These are phyloP conservation scores for Pseudogymnoascus sp. DNA, from an alignment of 2,329 filamentous ascomycete genomes.

Conservation along the genomic window DNA sequence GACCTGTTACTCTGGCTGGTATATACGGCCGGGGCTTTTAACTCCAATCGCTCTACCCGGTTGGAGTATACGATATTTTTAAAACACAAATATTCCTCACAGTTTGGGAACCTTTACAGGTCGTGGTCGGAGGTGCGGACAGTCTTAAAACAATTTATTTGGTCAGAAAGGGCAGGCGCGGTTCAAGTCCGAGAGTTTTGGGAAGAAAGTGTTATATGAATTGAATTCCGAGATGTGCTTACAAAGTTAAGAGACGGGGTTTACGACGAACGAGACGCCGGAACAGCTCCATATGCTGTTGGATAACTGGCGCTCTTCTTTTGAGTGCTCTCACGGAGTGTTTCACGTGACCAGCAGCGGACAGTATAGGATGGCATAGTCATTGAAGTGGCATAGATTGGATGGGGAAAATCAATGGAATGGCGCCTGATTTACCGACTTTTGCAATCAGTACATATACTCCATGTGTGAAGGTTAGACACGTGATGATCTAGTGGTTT, in stretches of 20 bases:
- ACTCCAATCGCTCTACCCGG: constrained; percentile 26
- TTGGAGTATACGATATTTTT: constrained; percentile 26
- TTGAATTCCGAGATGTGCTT: too few relatives aligned
- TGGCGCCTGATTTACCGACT: too few relatives aligned
- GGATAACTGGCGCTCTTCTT: too few relatives aligned
- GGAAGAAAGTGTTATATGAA: constrained; percentile 22
- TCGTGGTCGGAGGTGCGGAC: constrained; percentile 30
- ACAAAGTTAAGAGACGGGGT: too few relatives aligned
- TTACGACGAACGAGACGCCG: too few relatives aligned
- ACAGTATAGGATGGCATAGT: too few relatives aligned
- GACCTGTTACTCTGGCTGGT: constrained; percentile 33
- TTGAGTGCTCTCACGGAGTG: too few relatives aligned
- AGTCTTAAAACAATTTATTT: constrained; percentile 32
- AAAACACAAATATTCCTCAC: constrained; percentile 16
- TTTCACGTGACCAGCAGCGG: too few relatives aligned
- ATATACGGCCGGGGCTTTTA: constrained; percentile 34
- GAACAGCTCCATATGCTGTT: too few relatives aligned
- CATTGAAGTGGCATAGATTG: too few relatives aligned
- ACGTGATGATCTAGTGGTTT: neutral
- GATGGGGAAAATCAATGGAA: too few relatives aligned
- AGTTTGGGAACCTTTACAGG: constrained; percentile 18
- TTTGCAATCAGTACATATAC: too few relatives aligned
- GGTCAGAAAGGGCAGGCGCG: constrained; percentile 34
- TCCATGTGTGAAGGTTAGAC: neutral
- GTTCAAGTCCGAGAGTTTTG: constrained; percentile 28